Percentiles rank a stretch among this genome's conserved stretches.
Evolutionary conservation across 371 early-diverging fungal genomes (phyloP).

Genomic region (Fennellomyces sp.): DNA sequence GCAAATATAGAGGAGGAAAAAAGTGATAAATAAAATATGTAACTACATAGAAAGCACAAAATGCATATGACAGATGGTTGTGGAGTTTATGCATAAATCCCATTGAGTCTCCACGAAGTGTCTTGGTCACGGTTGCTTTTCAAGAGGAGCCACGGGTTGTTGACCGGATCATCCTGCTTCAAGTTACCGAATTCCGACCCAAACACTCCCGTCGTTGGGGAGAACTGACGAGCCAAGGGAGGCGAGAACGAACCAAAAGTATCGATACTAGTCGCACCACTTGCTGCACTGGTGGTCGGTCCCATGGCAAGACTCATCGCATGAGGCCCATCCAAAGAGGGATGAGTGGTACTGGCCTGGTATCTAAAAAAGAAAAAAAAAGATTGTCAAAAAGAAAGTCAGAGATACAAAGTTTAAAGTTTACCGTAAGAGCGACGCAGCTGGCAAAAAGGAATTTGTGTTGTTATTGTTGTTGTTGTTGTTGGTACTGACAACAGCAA

Average conservation of each 20-base stretch:
- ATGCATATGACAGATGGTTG: constrained; percentile 4
- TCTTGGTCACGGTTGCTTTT: constrained; percentile 11
- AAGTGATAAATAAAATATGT: neutral
- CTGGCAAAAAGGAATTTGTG: constrained; percentile 85
- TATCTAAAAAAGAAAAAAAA: neutral
- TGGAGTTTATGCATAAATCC: constrained; percentile 22
- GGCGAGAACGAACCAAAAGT: constrained; percentile 10
- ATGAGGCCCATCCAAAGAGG: neutral
- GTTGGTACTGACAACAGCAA: constrained; percentile 82
- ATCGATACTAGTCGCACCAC: constrained; percentile 4
- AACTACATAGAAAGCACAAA: constrained; percentile 4
- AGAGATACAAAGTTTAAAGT: constrained; percentile 43
- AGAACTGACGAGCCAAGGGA: constrained; percentile 4
- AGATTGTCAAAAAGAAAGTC: neutral
- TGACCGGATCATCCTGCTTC: neutral
- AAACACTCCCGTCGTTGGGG: neutral
- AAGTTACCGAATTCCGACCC: neutral
- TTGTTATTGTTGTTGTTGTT: constrained; percentile 85
- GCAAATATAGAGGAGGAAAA: neutral
- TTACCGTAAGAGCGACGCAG: constrained; percentile 83
- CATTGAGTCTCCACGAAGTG: constrained; percentile 25
- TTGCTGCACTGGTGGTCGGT: neutral
- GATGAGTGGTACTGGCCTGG: neutral
- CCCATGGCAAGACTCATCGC: constrained; percentile 6
- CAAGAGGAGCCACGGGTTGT: constrained; percentile 3